Percentiles rank a stretch among this genome's conserved stretches.
phyloP scores from a whole-genome alignment of 768 basidiomycete genomes.

The Psilocybe cubensis region DNA sequence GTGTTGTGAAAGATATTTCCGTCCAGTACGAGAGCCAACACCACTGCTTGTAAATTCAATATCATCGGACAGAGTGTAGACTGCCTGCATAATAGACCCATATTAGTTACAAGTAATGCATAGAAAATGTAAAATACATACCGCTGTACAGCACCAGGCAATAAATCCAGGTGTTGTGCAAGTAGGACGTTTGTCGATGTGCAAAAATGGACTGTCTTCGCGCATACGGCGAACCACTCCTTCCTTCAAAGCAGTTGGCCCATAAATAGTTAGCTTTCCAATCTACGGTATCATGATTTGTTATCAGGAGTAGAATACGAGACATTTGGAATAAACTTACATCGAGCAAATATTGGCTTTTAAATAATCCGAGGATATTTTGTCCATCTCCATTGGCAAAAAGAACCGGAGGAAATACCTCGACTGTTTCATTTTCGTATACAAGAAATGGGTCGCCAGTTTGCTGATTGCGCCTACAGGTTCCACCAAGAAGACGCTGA shows the following conservation, averaged over 20 bases:
- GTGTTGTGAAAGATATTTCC: background rate
- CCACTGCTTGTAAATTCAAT: background rate
- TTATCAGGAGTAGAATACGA: too few relatives aligned
- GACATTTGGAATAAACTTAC: too few relatives aligned
- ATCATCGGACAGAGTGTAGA: background rate
- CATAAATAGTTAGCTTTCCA: too few relatives aligned
- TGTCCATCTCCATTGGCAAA: background rate
- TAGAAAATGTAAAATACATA: background rate
- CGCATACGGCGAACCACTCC: too few relatives aligned
- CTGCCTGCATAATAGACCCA: background rate
- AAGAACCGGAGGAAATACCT: background rate
- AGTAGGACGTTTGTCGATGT: too few relatives aligned
- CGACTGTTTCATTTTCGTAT: background rate
- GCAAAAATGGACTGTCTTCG: too few relatives aligned
- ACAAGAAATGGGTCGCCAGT: background rate
- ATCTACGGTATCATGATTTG: too few relatives aligned
- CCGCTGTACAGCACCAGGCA: too few relatives aligned
- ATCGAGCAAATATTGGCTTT: background rate
- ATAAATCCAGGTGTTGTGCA: too few relatives aligned
- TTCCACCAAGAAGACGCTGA: background rate
- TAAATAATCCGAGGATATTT: background rate
- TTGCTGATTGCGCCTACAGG: background rate
- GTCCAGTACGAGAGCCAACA: background rate
- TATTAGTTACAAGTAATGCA: background rate
- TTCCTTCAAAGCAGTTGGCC: too few relatives aligned